Evolutionary conservation across 2,329 filamentous ascomycete species (phyloP).

Genomic region (Aspergillus puulaauensis): DNA sequence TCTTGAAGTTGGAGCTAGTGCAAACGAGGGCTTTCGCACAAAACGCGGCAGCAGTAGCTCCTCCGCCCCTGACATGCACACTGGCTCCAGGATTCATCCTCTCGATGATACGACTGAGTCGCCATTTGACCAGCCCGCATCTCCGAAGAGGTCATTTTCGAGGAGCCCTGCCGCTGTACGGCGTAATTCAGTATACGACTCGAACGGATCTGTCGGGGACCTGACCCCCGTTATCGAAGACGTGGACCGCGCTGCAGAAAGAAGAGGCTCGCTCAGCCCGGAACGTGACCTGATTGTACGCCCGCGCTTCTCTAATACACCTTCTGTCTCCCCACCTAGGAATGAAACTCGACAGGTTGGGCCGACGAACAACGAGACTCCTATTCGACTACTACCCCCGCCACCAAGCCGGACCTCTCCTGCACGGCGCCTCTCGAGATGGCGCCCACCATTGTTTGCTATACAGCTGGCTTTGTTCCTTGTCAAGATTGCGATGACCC

Average conservation of each 20-base stretch:
- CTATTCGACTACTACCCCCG: conserved; percentile 41
- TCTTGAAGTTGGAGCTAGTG: conserved; percentile 65
- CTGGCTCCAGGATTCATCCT: conserved; percentile 38
- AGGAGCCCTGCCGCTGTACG: conserved; percentile 23
- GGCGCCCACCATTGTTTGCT: conserved; percentile 34
- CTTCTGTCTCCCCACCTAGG: conserved; percentile 24
- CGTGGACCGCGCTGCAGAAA: conserved; percentile 8
- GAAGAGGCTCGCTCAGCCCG: conserved; percentile 22
- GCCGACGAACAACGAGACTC: conserved; percentile 15
- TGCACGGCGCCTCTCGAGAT: conserved; percentile 26
- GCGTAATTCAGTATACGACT: conserved; percentile 29
- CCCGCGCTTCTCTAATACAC: conserved; percentile 26
- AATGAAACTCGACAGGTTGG: conserved; percentile 15
- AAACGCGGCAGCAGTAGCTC: conserved; percentile 31
- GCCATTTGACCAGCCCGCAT: conserved; percentile 26
- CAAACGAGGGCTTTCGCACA: conserved; percentile 48
- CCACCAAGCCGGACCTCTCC: conserved; percentile 34
- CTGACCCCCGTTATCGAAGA: conserved; percentile 18
- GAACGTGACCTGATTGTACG: conserved; percentile 36
- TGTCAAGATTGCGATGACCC: conserved; percentile 65
- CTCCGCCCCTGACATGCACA: conserved; percentile 32
- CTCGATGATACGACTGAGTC: conserved; percentile 36
- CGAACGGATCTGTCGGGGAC: conserved; percentile 16
- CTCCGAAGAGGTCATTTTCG: conserved; percentile 26
- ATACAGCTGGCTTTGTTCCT: conserved; percentile 64